phyloP scores from a whole-genome alignment of 495 filamentous ascomycete genomes.

The Trichoderma asperelloides region DNA sequence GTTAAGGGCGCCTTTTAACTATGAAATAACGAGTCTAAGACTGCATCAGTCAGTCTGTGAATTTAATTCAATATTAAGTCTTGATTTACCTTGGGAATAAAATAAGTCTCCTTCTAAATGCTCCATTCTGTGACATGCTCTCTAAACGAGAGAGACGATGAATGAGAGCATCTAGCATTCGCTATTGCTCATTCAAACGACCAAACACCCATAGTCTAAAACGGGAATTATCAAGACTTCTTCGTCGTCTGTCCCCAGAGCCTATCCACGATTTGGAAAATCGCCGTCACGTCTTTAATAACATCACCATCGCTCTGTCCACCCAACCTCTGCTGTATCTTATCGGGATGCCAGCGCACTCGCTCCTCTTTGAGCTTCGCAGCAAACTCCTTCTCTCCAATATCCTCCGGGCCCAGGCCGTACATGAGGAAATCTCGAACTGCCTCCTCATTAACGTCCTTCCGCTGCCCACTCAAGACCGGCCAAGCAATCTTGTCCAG shows the following conservation, averaged over 20 bases:
- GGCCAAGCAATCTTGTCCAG: slow-evolving; percentile 65
- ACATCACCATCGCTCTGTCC: slow-evolving; percentile 56
- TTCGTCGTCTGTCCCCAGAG: slow-evolving; percentile 59
- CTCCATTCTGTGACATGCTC: neutral
- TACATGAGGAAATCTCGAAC: slow-evolving; percentile 35
- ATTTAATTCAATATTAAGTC: neutral
- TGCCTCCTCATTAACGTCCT: slow-evolving; percentile 19
- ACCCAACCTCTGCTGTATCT: slow-evolving; percentile 85
- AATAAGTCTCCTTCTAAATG: neutral
- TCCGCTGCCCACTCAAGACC: slow-evolving; percentile 48
- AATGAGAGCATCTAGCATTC: no score
- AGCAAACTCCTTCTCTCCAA: slow-evolving; percentile 40
- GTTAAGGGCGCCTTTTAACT: neutral
- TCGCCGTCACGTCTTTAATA: slow-evolving; percentile 67
- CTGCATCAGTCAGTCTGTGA: neutral
- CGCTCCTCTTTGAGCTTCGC: slow-evolving; percentile 72
- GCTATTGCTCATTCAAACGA: no score
- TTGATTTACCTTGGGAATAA: neutral
- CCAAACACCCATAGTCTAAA: no score
- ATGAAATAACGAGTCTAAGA: slow-evolving; percentile 1
- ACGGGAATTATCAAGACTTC: slow-evolving; percentile 15
- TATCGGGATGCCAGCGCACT: slow-evolving; percentile 95
- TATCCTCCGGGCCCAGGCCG: slow-evolving; percentile 28
- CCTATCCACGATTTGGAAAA: slow-evolving; percentile 84
- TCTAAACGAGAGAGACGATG: no score